Conservation (phyloP, 1,284 basidiomycete species). For the Porogramme epimiltina region DNA sequence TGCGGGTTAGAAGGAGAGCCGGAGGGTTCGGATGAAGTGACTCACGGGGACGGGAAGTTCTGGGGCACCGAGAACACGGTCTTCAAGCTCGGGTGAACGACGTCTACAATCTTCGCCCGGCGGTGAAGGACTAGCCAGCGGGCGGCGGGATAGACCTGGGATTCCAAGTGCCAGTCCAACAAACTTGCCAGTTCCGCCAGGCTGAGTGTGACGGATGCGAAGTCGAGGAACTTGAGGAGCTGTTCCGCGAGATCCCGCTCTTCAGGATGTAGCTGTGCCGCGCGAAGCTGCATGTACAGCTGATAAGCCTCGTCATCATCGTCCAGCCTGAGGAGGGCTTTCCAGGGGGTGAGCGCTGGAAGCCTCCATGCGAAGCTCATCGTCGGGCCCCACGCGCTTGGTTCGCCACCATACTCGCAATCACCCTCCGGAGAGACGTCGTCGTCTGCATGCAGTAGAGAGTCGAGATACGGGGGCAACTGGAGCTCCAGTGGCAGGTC, state of each 20-base stretch:
- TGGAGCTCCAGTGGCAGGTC: conserved; percentile 80
- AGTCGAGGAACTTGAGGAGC: conserved; percentile 67
- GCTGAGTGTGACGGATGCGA: conserved; percentile 68
- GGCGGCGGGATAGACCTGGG: conserved; percentile 85
- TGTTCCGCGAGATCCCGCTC: conserved; percentile 71
- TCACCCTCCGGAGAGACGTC: conserved; percentile 42
- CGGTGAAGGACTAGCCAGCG: conserved; percentile 90
- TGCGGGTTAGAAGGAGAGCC: neutral
- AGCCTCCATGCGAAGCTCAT: conserved; percentile 71
- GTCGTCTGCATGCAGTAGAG: conserved; percentile 62
- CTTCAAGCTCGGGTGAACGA: conserved; percentile 80
- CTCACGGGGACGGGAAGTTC: conserved; percentile 69
- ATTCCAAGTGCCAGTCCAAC: conserved; percentile 85
- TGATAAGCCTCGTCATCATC: conserved; percentile 55
- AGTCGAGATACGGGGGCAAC: conserved; percentile 77
- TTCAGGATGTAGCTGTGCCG: conserved; percentile 61
- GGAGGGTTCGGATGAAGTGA: conserved; percentile 12
- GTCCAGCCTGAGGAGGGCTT: conserved; percentile 81
- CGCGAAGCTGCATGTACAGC: conserved; percentile 60
- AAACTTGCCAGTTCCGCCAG: conserved; percentile 85
- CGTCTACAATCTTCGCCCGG: conserved; percentile 87
- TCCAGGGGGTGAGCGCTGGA: conserved; percentile 87
- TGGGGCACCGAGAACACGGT: conserved; percentile 81
- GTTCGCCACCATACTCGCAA: conserved; percentile 42
- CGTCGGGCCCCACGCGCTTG: conserved; percentile 66